phyloP scores from a whole-genome alignment of 2,329 filamentous ascomycete genomes.

The Aureobasidium musti region DNA sequence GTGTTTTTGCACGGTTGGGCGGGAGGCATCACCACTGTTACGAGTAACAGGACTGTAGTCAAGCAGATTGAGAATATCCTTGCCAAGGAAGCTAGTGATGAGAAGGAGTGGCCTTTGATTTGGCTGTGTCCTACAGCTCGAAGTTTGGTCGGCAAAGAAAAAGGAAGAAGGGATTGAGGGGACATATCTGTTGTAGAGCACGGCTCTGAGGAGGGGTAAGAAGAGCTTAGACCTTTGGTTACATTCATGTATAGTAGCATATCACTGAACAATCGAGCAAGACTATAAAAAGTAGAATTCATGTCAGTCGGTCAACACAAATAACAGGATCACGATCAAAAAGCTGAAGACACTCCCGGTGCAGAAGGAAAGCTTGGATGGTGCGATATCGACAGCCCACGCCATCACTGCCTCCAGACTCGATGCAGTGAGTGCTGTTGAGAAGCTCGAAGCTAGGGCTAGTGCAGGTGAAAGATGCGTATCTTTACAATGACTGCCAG shows the following conservation, averaged over 20 bases:
- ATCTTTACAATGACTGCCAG: conserved; percentile 46
- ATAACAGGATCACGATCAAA: too few relatives aligned
- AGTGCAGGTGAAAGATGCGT: conserved; percentile 43
- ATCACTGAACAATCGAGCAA: too few relatives aligned
- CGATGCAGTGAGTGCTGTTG: conserved; percentile 46
- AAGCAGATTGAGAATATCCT: conserved; percentile 64
- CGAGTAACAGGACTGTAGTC: conserved; percentile 67
- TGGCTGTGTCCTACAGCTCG: conserved; percentile 67
- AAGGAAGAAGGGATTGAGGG: conserved; percentile 36
- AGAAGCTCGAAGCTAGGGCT: conserved; percentile 48
- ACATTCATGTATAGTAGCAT: too few relatives aligned
- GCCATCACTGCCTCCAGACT: conserved; percentile 48
- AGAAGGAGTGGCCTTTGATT: conserved; percentile 59
- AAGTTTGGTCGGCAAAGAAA: conserved; percentile 68
- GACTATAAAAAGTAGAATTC: too few relatives aligned
- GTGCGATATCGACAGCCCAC: too few relatives aligned
- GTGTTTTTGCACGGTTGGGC: conserved; percentile 75
- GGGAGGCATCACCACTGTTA: conserved; percentile 64
- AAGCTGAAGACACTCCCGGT: too few relatives aligned
- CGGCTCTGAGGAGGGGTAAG: too few relatives aligned
- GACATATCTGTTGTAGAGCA: too few relatives aligned
- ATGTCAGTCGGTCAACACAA: too few relatives aligned
- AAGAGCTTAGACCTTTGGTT: too few relatives aligned
- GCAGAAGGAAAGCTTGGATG: too few relatives aligned
- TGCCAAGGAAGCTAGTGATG: conserved; percentile 54